A percentile compares a stretch with the other conserved stretches of the same genome.
Conservation (phyloP, 768 basidiomycete genomes). For the Trametes villosa region DNA sequence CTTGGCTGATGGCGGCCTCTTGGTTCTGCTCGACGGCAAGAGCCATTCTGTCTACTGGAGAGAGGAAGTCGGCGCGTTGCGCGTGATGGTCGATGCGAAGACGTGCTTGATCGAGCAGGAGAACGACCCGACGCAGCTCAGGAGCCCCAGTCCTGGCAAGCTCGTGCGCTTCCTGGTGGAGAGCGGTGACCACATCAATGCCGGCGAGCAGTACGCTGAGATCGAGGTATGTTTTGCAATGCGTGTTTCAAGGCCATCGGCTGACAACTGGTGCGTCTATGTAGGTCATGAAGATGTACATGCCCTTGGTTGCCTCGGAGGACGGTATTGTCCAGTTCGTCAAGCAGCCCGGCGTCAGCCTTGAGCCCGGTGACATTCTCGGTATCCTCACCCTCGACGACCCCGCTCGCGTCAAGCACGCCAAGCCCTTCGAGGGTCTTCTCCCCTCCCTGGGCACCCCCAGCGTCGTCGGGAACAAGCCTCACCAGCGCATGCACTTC, state of each 20-base stretch:
- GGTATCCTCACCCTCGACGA: conserved; percentile 97
- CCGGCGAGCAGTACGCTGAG: conserved; percentile 96
- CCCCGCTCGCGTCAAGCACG: conserved; percentile 94
- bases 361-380: conserved; percentile 96
- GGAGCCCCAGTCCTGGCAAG: conserved; percentile 96
- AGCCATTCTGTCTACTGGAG: conserved; percentile 98
- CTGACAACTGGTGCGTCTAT: neutral
- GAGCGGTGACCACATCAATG: conserved; percentile 95
- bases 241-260: neutral
- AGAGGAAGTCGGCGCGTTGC: conserved; percentile 93
- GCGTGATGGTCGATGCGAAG: conserved; percentile 95
- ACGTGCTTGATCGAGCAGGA: conserved; percentile 99
- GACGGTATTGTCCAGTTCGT: conserved; percentile 94
- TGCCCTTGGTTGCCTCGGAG: conserved; percentile 94
- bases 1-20: conserved; percentile 92
- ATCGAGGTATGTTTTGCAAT: conserved; percentile 71
- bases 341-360: conserved; percentile 96
- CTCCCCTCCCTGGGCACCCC: conserved; percentile 88
- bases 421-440: conserved; percentile 96
- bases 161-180: conserved; percentile 94
- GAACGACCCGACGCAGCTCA: conserved; percentile 96
- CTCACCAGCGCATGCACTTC: conserved; percentile 81
- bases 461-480: conserved; percentile 83
- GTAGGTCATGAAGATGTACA: conserved; percentile 99
- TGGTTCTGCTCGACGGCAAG: conserved; percentile 89